These are phyloP conservation scores for Yarrowia divulgata DNA, from an alignment of 805 yeast genomes.

Conservation along the genomic window DNA sequence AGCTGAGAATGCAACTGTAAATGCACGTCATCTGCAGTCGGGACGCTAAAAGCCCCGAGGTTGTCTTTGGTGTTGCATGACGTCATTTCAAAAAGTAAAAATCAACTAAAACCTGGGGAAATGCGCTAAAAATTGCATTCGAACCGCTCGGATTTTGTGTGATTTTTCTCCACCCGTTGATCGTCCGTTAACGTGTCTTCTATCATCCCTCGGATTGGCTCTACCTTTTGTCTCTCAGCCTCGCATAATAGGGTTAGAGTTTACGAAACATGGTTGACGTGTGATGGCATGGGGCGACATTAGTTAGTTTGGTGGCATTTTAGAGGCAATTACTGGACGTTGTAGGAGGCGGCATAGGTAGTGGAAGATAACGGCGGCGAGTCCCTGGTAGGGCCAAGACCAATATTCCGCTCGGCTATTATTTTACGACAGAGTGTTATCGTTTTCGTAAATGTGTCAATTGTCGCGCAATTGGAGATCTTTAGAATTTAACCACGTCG, in stretches of 20 bases:
- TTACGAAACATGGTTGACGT: slow-evolving; percentile 6
- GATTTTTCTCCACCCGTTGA: no score
- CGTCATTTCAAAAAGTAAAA: background rate
- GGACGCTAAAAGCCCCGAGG: slow-evolving; percentile 18
- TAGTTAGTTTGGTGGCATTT: no score
- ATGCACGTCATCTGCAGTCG: slow-evolving; percentile 25
- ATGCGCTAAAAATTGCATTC: background rate
- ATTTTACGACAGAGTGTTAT: background rate
- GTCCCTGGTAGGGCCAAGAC: no score
- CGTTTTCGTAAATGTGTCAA: no score
- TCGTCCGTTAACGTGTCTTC: background rate
- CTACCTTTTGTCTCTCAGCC: slow-evolving; percentile 22
- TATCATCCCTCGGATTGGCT: background rate
- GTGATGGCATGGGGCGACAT: slow-evolving; percentile 32
- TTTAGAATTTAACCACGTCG: background rate
- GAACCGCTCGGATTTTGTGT: no score
- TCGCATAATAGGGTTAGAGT: slow-evolving; percentile 5
- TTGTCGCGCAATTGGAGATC: no score
- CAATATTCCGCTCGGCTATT: background rate
- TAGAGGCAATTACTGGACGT: no score
- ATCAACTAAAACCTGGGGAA: background rate
- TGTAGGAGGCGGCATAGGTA: background rate
- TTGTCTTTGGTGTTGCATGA: slow-evolving; percentile 12
- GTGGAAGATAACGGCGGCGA: background rate
- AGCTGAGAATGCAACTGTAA: slow-evolving; percentile 35